Evolutionary conservation across 2,329 filamentous ascomycete genomes (phyloP).

Genomic region (Calonectria pseudoturangicola): DNA sequence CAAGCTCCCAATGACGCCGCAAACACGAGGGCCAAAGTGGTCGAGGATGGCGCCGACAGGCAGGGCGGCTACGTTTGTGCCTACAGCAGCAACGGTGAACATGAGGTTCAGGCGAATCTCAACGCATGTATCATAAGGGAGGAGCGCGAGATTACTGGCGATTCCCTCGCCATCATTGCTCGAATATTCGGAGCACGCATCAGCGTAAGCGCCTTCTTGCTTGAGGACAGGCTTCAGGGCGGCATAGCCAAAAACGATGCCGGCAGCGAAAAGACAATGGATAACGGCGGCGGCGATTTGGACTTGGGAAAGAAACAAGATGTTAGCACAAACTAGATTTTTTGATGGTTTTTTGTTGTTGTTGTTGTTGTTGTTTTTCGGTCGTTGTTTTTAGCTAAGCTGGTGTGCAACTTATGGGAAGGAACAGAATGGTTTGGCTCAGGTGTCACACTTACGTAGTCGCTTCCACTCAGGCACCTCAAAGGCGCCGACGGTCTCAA

Average conservation of each 20-base stretch:
- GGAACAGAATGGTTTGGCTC: neutral
- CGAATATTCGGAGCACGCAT: conserved; percentile 70
- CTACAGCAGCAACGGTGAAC: conserved; percentile 93
- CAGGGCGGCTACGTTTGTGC: conserved; percentile 89
- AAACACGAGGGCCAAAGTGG: conserved; percentile 85
- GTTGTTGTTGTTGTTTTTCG: neutral
- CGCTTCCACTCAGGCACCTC: conserved; percentile 74
- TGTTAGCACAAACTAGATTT: conserved; percentile 31
- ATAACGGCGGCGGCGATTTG: conserved; percentile 56
- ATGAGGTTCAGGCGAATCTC: conserved; percentile 85
- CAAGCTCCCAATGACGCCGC: conserved; percentile 80
- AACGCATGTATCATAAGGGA: conserved; percentile 63
- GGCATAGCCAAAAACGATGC: conserved; percentile 89
- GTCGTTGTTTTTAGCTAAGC: neutral
- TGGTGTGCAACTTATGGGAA: neutral
- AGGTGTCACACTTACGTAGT: conserved; percentile 62
- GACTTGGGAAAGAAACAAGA: conserved; percentile 42
- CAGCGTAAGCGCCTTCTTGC: conserved; percentile 80
- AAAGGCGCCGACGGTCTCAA: conserved; percentile 71
- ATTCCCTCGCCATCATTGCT: conserved; percentile 27
- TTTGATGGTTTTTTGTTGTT: neutral
- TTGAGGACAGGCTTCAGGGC: conserved; percentile 89
- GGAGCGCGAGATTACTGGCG: conserved; percentile 43
- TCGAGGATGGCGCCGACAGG: conserved; percentile 91
- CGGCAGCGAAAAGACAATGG: conserved; percentile 83